Base-by-base conservation (phyloP, 2,329 filamentous ascomycete genomes). In the Pyrenochaeta sp. region DNA sequence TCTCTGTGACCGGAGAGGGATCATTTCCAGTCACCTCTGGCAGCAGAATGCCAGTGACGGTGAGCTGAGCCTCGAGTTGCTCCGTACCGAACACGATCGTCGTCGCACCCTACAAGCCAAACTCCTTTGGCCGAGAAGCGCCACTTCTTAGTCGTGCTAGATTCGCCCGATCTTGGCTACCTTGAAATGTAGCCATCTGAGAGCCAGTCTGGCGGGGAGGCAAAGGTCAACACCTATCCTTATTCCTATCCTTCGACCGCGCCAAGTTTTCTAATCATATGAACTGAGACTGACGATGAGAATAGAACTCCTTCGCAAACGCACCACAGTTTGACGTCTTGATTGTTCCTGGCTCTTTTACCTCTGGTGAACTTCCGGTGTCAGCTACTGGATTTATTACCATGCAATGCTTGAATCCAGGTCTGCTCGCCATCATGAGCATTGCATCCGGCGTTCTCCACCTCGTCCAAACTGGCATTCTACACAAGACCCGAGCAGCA, bases 31-130 rank as follows among this genome's bases (percentile, higher is more conserved):
- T 74, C 61, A 73, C 72, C 45, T 69, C 69, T 60, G 69, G 69
- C 52, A 62, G 67, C 47, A 67, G 72, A 44, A 73, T 75, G 61
- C 69, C 71, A 59, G 69, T 73, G 54, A 75, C 73, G 70, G 73
- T 75, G 67, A 74, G 70, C 67, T 69, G 52, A 61, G 54, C 54
- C 46, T 64, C 61, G 61, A 61, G 58, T 69, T 66, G 64, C 61
- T 64, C 54, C 54, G 43, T 52, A 63, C 58, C 61, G 45, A 63
- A 53, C 62, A 65, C 60, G 50, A 62, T 40, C 56, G 45, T 47
- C 49, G 29, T 58, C 46, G 41, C 51, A 49, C 53, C 43, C 45
- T 48, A 44, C 45, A 60, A 68, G 54, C 63, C 66, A 57, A 66
- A 51, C 63, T 70, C 66, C 68, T 64, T 54, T 60, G 64, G 64